Evolutionary conservation across 495 filamentous ascomycete species (phyloP).

Genomic region (Pseudevernia furfuracea): DNA sequence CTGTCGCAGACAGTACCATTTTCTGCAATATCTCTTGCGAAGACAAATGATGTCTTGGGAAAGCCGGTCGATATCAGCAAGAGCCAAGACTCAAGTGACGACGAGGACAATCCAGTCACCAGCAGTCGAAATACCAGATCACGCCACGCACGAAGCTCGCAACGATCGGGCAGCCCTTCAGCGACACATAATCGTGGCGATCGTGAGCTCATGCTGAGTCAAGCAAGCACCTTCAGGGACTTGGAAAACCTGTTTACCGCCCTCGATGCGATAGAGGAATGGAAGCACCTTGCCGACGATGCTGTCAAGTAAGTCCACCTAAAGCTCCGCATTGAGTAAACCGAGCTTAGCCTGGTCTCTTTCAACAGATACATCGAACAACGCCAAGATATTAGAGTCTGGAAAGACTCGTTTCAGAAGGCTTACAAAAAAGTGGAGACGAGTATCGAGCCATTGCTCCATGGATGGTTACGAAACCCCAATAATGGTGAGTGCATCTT

Average conservation of each 20-base stretch:
- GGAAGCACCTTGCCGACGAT: conserved; percentile 42
- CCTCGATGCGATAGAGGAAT: conserved; percentile 59
- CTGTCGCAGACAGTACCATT: conserved; percentile 46
- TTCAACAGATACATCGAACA: conserved; percentile 19
- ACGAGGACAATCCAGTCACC: conserved; percentile 9
- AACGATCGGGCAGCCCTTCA: conserved; percentile 8
- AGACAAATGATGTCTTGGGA: conserved; percentile 24
- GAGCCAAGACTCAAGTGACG: conserved; percentile 12
- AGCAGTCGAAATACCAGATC: neutral
- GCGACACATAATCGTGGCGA: conserved; percentile 8
- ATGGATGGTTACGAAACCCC: conserved; percentile 35
- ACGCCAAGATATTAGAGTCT: conserved; percentile 33
- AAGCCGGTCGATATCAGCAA: conserved; percentile 20
- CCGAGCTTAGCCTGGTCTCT: conserved; percentile 1
- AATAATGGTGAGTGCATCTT: conserved; percentile 33
- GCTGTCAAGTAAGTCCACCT: conserved; percentile 34
- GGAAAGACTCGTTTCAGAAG: conserved; percentile 32
- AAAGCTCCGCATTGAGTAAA: conserved; percentile 29
- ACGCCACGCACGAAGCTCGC: conserved; percentile 8
- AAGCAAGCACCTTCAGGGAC: conserved; percentile 60
- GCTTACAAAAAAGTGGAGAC: conserved; percentile 32
- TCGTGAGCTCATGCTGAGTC: conserved; percentile 36
- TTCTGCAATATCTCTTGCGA: conserved; percentile 30
- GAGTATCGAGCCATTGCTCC: conserved; percentile 34
- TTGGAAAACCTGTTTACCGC: conserved; percentile 61